Base-by-base conservation (phyloP, 768 basidiomycete genomes). In the Kwoniella mangroviensis region DNA sequence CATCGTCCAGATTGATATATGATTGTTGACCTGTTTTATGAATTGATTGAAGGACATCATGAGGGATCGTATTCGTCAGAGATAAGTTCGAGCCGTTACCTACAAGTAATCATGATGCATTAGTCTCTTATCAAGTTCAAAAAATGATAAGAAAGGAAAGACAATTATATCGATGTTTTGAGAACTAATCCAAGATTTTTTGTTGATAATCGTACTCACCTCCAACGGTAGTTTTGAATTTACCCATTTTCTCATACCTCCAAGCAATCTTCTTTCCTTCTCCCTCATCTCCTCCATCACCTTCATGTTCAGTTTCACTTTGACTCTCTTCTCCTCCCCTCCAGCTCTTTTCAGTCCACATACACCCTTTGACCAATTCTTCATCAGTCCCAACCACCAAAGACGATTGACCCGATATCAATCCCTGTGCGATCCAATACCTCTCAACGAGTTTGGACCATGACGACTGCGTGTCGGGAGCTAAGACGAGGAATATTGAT, bases 171-270 rank as follows among this genome's bases (percentile, higher is more conserved):
- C 26, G 26, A 4, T 26, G 26, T 2, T 26, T 26, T 26, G 26
- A 26, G 26, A 26, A 26, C 26, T 2, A 26, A 26, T 26, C 26
- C 26, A 26, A 26, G 26, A 26, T 26, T 26, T 26, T 26, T 26
- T 26, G 26, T 26, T 26, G 26, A 26, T 26, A 26, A 26, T 26
- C 26, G 26, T 26, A 26, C 26, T 66, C 56, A 73, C 70, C 68
- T 34, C 67, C 80, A 22, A 94, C 89, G 2, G 92, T 93, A 4
- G 94, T 97, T 84, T 92, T 88, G 82, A 97, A 96, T 83, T 87
- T 90, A 84, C 91, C 92, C 92, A 98, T 92, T 67, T 90, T 87
- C 78, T 93, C 93, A 83, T 99, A 99, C 79, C 97, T 88, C 92
- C 97, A 99, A 40, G 97, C 97, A 76, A 99, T 98, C 85, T 92